phyloP scores from a whole-genome alignment of 2,329 filamentous ascomycete genomes.

The Diaporthe capsici region DNA sequence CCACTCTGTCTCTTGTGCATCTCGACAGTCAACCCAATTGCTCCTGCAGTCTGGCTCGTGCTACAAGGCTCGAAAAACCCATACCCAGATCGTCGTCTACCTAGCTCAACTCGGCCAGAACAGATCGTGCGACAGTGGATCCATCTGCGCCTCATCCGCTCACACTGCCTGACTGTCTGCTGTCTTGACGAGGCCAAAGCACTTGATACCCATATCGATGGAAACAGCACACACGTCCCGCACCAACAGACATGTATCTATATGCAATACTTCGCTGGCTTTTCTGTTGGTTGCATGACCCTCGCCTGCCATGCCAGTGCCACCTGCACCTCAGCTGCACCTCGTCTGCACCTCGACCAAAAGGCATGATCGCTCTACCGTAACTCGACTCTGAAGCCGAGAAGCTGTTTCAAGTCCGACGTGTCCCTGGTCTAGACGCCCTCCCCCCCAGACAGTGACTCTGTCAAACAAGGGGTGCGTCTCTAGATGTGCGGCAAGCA shows the following conservation, averaged over 20 bases:
- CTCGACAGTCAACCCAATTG: constrained; percentile 6
- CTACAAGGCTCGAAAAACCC: background rate
- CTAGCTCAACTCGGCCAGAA: background rate
- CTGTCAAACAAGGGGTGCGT: constrained; percentile 12
- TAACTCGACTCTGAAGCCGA: constrained; percentile 14
- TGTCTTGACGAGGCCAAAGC: background rate
- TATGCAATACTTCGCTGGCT: constrained; percentile 4
- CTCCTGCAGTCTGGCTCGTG: constrained; percentile 27
- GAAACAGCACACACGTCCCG: background rate
- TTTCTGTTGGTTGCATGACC: background rate
- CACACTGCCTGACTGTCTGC: background rate
- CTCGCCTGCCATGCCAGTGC: background rate
- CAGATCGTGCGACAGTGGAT: constrained; percentile 12
- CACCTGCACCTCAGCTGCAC: constrained; percentile 20
- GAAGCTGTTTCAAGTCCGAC: constrained; percentile 13
- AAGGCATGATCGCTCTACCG: constrained; percentile 7
- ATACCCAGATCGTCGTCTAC: constrained; percentile 23
- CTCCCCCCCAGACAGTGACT: background rate
- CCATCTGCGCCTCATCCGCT: background rate
- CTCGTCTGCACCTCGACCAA: constrained; percentile 5
- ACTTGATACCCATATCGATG: background rate
- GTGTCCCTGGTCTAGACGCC: constrained; percentile 13
- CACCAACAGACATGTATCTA: background rate
- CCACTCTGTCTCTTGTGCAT: background rate
- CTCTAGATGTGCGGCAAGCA: constrained; percentile 18